Conservation (phyloP, 495 filamentous ascomycete species). For the Neurospora discreta region DNA sequence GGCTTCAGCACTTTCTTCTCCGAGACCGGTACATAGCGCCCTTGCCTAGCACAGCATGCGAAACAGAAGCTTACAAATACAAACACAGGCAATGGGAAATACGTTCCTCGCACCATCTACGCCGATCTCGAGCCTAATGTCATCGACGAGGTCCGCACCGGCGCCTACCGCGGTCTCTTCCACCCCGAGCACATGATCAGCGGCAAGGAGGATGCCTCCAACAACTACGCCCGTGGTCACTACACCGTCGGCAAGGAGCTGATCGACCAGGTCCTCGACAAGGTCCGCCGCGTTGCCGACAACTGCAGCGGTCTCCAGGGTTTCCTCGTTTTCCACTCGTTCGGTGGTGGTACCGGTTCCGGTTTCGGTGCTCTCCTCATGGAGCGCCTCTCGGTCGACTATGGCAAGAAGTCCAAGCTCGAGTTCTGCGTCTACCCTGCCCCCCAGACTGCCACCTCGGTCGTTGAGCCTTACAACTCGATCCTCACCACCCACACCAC, state of each 20-base stretch:
- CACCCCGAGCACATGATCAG: conserved; percentile 99
- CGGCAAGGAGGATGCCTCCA: conserved; percentile 98
- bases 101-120: conserved; percentile 98
- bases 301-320: conserved; percentile 96
- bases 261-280: conserved; percentile 93
- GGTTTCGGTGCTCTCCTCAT: conserved; percentile 96
- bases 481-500: conserved; percentile 98
- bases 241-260: conserved; percentile 99
- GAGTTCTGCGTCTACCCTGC: conserved; percentile 99
- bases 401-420: conserved; percentile 99
- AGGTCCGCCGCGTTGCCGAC: conserved; percentile 90
- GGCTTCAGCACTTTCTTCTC: conserved; percentile 99
- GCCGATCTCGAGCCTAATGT: conserved; percentile 99
- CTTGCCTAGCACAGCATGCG: neutral
- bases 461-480: conserved; percentile 99
- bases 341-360: conserved; percentile 96
- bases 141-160: conserved; percentile 97
- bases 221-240: conserved; percentile 98
- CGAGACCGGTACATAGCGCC: conserved; percentile 74
- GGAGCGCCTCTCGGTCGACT: conserved; percentile 95
- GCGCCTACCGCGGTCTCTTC: conserved; percentile 90
- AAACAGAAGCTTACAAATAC: conserved; percentile 3
- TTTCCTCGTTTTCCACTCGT: conserved; percentile 99
- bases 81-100: conserved; percentile 82
- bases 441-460: conserved; percentile 89